Evolutionary conservation across 768 basidiomycete species (phyloP).

Genomic region (Leccinellum rugosiceps): DNA sequence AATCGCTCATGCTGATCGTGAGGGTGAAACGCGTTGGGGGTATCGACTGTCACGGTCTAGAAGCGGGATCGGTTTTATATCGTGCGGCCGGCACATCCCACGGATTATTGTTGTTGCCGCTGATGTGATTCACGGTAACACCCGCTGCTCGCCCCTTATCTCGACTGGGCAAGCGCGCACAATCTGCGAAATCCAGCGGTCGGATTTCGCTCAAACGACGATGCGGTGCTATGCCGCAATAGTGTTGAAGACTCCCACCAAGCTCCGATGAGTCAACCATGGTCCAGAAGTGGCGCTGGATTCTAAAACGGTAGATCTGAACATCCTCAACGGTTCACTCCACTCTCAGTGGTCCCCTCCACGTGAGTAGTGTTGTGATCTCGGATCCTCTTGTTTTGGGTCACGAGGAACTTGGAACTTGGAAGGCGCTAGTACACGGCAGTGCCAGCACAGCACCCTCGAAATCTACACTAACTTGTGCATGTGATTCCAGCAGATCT

Average conservation of each 20-base stretch:
- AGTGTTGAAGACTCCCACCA: too few species aligned
- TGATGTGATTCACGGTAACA: not conserved
- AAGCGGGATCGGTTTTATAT: not conserved
- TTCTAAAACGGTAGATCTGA: not conserved
- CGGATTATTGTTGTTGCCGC: not conserved
- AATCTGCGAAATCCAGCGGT: not conserved
- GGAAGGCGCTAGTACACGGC: too few species aligned
- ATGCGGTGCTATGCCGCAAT: not conserved
- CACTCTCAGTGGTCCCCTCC: not conserved
- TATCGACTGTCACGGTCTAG: not conserved
- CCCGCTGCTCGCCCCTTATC: not conserved
- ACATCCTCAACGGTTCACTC: not conserved
- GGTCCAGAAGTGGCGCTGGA: too few species aligned
- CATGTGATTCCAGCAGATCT: not conserved
- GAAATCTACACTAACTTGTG: too few species aligned
- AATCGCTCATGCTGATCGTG: constrained; percentile 11
- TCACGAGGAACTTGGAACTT: too few species aligned
- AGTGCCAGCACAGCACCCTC: too few species aligned
- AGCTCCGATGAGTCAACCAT: too few species aligned
- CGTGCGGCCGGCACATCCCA: not conserved
- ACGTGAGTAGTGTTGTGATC: not conserved
- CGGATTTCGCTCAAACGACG: not conserved
- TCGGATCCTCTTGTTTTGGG: not conserved
- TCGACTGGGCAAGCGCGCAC: not conserved
- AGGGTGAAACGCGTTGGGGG: not conserved